These are phyloP conservation scores for Sanghuangporus sanghuang DNA, from an alignment of 1,284 basidiomycete genomes.

Conservation along the genomic window DNA sequence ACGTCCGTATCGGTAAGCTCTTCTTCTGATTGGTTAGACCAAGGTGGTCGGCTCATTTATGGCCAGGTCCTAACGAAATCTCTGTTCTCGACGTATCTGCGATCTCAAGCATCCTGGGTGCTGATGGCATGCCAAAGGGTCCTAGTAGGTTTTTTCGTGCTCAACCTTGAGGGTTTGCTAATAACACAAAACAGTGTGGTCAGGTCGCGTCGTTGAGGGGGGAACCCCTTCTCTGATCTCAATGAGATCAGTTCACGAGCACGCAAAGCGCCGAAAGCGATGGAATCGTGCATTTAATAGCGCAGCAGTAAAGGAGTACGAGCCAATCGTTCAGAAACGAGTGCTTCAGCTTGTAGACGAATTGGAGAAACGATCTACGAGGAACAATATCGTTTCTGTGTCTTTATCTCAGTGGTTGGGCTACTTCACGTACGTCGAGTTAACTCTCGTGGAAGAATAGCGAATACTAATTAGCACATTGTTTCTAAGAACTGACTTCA, in stretches of 20 bases:
- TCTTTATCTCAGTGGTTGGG: constrained; percentile 32
- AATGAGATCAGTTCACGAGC: constrained; percentile 30
- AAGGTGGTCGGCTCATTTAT: neutral
- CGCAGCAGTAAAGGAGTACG: constrained; percentile 34
- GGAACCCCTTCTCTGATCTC: neutral
- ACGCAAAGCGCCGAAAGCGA: constrained; percentile 33
- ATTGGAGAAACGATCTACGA: constrained; percentile 21
- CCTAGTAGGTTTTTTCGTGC: constrained; percentile 30
- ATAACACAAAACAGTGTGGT: constrained; percentile 23
- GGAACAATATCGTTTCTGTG: constrained; percentile 16
- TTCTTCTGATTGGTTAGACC: neutral
- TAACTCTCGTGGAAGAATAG: neutral
- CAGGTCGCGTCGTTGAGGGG: neutral
- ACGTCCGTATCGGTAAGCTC: constrained; percentile 22
- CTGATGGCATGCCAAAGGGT: constrained; percentile 29
- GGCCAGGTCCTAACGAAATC: constrained; percentile 31
- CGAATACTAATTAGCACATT: constrained; percentile 25
- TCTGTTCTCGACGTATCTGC: constrained; percentile 27
- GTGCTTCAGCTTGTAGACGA: constrained; percentile 30
- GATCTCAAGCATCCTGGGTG: constrained; percentile 25
- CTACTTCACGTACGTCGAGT: constrained; percentile 24
- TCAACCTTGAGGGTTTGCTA: constrained; percentile 5
- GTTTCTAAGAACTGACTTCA: constrained; percentile 30
- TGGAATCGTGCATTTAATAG: constrained; percentile 40
- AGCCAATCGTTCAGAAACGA: constrained; percentile 29